These are phyloP conservation scores for Casuarina cunninghamiana DNA, from an alignment of 306 rosid species.

Conservation along the genomic window DNA sequence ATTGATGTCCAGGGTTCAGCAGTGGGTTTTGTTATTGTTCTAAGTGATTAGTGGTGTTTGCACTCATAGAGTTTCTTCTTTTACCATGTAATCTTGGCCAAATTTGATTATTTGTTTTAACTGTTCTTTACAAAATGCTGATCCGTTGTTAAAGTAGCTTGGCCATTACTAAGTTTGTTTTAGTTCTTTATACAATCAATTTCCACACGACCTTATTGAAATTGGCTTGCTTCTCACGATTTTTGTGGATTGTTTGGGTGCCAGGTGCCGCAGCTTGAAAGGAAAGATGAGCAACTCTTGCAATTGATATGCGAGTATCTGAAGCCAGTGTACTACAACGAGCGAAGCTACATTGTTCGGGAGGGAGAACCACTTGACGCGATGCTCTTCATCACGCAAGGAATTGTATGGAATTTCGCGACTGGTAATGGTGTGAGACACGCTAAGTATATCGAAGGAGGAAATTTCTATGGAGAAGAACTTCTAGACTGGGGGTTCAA, in stretches of 20 bases:
- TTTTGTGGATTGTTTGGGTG: neutral
- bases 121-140: too few relatives aligned
- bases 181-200: too few relatives aligned
- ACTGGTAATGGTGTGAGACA: neutral
- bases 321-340: neutral
- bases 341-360: neutral
- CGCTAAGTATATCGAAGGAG: neutral
- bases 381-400: neutral
- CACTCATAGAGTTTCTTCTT: too few relatives aligned
- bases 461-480: constrained; percentile 19
- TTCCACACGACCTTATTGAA: too few relatives aligned
- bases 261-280: neutral
- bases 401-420: neutral
- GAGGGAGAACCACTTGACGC: neutral
- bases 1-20: too few relatives aligned
- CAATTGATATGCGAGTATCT: neutral
- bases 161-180: too few relatives aligned
- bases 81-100: too few relatives aligned
- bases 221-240: neutral
- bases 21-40: too few relatives aligned
- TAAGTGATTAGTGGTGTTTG: too few relatives aligned
- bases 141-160: too few relatives aligned
- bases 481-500: constrained; percentile 33
- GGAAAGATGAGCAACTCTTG: neutral
- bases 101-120: too few relatives aligned